These are phyloP conservation scores for Aquilaria agallochum DNA, from an alignment of 441 rosid species.

Conservation along the genomic window DNA sequence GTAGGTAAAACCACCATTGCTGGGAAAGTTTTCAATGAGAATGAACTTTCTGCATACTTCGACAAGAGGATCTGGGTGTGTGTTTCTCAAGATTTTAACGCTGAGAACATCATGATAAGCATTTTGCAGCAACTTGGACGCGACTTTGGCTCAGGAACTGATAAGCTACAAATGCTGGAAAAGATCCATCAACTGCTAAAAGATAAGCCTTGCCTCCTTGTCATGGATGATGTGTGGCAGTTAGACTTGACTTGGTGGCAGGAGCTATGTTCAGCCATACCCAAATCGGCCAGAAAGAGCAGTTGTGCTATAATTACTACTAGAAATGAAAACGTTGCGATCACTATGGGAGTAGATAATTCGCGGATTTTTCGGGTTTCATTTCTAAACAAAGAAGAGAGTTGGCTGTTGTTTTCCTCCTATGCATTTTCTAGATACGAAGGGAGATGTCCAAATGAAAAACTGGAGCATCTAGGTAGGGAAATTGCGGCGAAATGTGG, in stretches of 20 bases:
- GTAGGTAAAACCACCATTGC: slow-evolving; percentile 37
- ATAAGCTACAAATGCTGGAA: slow-evolving; percentile 11
- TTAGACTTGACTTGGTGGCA: slow-evolving; percentile 16
- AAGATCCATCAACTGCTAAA: slow-evolving; percentile 19
- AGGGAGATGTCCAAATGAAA: neutral
- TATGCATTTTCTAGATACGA: slow-evolving; percentile 15
- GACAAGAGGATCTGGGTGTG: slow-evolving; percentile 29
- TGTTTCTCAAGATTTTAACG: slow-evolving; percentile 20
- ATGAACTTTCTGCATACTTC: slow-evolving; percentile 11
- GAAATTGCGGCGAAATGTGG: slow-evolving; percentile 23
- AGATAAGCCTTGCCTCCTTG: slow-evolving; percentile 17
- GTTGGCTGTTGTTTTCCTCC: slow-evolving; percentile 23
- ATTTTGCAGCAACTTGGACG: slow-evolving; percentile 24
- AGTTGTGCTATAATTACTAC: slow-evolving; percentile 25
- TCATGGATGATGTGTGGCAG: slow-evolving; percentile 28
- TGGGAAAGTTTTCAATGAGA: slow-evolving; percentile 25
- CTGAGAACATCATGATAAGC: slow-evolving; percentile 20
- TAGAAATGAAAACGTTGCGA: slow-evolving; percentile 17
- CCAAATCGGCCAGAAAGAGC: neutral
- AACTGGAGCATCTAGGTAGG: slow-evolving; percentile 18
- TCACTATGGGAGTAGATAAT: slow-evolving; percentile 17
- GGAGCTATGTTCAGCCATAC: slow-evolving; percentile 7
- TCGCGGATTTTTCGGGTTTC: slow-evolving; percentile 16
- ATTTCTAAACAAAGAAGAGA: slow-evolving; percentile 14
- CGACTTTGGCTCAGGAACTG: slow-evolving; percentile 5